Conservation (phyloP, 805 yeast species). For the Sugiyamaella lignohabitans region DNA sequence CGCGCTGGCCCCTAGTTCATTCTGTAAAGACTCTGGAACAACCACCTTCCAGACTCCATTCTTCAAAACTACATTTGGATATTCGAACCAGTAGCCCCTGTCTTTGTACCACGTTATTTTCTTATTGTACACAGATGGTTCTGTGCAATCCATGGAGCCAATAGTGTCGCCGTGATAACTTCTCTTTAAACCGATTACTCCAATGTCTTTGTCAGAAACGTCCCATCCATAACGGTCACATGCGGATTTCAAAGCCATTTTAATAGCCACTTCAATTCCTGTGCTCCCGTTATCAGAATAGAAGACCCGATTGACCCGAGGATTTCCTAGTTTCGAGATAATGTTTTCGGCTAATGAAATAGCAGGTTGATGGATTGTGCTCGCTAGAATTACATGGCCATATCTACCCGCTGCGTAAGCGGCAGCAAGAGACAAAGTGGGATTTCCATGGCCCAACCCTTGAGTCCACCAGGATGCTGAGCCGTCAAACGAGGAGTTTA, state of each 20-base stretch:
- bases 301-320: conserved; percentile 19
- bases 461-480: conserved; percentile 29
- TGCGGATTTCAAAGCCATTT: conserved; percentile 24
- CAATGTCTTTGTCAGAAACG: conserved; percentile 11
- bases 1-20: conserved; percentile 5
- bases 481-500: conserved; percentile 20
- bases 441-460: conserved; percentile 24
- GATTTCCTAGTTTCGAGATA: conserved; percentile 14
- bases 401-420: conserved; percentile 26
- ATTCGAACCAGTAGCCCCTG: conserved; percentile 24
- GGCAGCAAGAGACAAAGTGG: conserved; percentile 21
- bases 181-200: conserved; percentile 21
- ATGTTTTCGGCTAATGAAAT: conserved; percentile 19
- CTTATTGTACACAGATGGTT: conserved; percentile 23
- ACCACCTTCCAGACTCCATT: conserved; percentile 21
- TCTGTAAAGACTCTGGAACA: conserved; percentile 13
- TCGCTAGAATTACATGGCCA: conserved; percentile 26
- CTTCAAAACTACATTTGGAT: conserved; percentile 19
- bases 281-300: conserved; percentile 27
- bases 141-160: conserved; percentile 24
- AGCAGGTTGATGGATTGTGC: conserved; percentile 25
- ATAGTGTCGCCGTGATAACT: conserved; percentile 27
- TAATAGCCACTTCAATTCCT: conserved; percentile 25
- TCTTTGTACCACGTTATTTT: conserved; percentile 24
- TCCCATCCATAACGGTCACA: conserved; percentile 18